Evolutionary conservation across 345 rosid species (phyloP).

Genomic region (Jatropha curcas): DNA sequence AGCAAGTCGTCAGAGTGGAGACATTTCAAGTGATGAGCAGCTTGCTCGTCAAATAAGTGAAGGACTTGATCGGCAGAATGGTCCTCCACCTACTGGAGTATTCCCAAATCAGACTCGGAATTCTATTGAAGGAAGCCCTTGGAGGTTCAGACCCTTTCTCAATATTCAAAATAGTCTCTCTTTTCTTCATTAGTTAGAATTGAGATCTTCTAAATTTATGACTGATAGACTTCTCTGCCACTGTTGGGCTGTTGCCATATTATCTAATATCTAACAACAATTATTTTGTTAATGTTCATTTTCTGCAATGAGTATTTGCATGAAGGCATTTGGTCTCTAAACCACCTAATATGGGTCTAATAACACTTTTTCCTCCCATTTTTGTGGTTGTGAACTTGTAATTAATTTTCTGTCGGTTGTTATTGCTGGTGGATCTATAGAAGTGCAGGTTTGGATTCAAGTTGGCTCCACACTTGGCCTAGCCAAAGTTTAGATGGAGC

Average conservation of each 20-base stretch:
- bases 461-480: conserved; percentile 79
- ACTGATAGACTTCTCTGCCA: background rate
- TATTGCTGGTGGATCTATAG: conserved; percentile 39
- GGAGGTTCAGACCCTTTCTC: conserved; percentile 60
- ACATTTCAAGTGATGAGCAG: conserved; percentile 67
- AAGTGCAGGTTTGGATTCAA: conserved; percentile 73
- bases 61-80: conserved; percentile 60
- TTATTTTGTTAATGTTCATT: background rate
- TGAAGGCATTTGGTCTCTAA: too few relatives aligned
- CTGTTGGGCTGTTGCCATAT: background rate
- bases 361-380: too few relatives aligned
- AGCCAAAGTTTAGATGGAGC: conserved; percentile 78
- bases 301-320: too few relatives aligned
- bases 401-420: conserved; percentile 11
- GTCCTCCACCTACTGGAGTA: conserved; percentile 59
- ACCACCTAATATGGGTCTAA: too few relatives aligned
- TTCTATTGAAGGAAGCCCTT: conserved; percentile 63
- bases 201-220: background rate
- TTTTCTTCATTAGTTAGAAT: conserved; percentile 4
- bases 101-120: conserved; percentile 66
- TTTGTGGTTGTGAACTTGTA: too few relatives aligned
- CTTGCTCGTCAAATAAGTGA: conserved; percentile 69
- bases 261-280: background rate
- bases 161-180: conserved; percentile 8
- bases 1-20: conserved; percentile 44